Conservation (phyloP, 768 basidiomycete genomes). For the Thelephora aurantiotincta region DNA sequence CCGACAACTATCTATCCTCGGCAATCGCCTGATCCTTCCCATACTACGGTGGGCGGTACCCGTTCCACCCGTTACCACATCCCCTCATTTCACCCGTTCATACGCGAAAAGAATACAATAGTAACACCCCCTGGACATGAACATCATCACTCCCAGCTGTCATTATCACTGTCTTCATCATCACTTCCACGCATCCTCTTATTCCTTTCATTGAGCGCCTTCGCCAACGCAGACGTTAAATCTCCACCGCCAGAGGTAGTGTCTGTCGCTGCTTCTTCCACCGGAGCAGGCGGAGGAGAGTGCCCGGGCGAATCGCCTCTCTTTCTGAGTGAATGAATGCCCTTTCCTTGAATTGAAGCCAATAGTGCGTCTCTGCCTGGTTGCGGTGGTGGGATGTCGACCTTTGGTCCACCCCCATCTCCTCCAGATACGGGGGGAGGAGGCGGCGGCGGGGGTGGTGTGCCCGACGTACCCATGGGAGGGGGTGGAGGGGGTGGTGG, state of each 20-base stretch:
- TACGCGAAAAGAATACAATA: not conserved
- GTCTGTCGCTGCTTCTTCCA: constrained; percentile 21
- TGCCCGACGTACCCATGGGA: constrained; percentile 8
- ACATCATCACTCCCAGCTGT: constrained; percentile 15
- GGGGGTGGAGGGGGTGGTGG: constrained; percentile 29
- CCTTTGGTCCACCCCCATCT: constrained; percentile 8
- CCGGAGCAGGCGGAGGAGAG: constrained; percentile 20
- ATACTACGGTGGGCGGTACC: not conserved
- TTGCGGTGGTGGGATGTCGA: not conserved
- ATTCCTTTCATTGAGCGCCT: constrained; percentile 69
- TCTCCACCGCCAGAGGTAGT: constrained; percentile 44
- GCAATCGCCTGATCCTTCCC: not conserved
- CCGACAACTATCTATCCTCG: not conserved
- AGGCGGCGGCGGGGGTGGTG: constrained; percentile 26
- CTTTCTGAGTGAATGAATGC: constrained; percentile 58
- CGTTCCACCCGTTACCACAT: not conserved
- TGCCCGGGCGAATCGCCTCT: constrained; percentile 17
- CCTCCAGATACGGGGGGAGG: constrained; percentile 24
- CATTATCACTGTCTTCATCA: constrained; percentile 21
- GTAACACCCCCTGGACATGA: too few relatives aligned
- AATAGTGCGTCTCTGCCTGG: constrained; percentile 50
- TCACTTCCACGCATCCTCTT: constrained; percentile 74
- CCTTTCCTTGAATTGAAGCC: constrained; percentile 72
- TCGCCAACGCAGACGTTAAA: constrained; percentile 72
- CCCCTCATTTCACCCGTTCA: not conserved